Percentiles rank a stretch among this genome's conserved stretches.
Conservation (phyloP, 2,329 filamentous ascomycete species). For the Waltergamsia citrina region DNA sequence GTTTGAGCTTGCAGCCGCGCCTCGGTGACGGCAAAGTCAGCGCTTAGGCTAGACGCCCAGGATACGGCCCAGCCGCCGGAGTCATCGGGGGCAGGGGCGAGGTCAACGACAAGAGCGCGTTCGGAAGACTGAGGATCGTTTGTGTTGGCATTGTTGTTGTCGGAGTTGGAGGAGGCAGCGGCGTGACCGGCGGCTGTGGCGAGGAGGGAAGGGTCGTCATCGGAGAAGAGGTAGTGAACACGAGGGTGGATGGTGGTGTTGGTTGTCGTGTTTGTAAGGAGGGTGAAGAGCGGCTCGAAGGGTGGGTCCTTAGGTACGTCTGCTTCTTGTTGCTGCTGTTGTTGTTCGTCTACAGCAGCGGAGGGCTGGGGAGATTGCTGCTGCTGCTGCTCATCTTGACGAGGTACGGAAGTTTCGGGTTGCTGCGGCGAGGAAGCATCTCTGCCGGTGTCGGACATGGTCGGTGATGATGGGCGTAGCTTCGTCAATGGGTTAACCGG, state of each 20-base stretch:
- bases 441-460: conserved; percentile 14
- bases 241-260: conserved; percentile 72
- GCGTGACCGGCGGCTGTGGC: conserved; percentile 48
- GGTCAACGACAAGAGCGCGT: conserved; percentile 47
- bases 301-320: too few relatives aligned
- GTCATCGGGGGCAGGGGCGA: conserved; percentile 27
- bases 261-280: conserved; percentile 68
- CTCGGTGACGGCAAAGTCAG: conserved; percentile 57
- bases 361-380: conserved; percentile 6
- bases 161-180: not conserved
- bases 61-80: conserved; percentile 44
- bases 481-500: too few relatives aligned
- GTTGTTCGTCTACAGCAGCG: conserved; percentile 6
- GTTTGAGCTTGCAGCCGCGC: conserved; percentile 27
- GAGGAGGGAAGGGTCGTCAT: conserved; percentile 76
- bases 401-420: too few relatives aligned
- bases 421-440: conserved; percentile 5
- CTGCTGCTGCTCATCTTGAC: conserved; percentile 4
- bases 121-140: too few relatives aligned
- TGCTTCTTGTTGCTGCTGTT: too few relatives aligned
- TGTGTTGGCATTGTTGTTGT: too few relatives aligned
- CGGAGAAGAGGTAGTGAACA: conserved; percentile 86
- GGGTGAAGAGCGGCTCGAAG: conserved; percentile 77
- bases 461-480: too few relatives aligned
- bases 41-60: conserved; percentile 62